A percentile compares a stretch with the other conserved stretches of the same genome.
Evolutionary conservation across 805 yeast species (phyloP).

Genomic region (Phaffomyces thermotolerans): DNA sequence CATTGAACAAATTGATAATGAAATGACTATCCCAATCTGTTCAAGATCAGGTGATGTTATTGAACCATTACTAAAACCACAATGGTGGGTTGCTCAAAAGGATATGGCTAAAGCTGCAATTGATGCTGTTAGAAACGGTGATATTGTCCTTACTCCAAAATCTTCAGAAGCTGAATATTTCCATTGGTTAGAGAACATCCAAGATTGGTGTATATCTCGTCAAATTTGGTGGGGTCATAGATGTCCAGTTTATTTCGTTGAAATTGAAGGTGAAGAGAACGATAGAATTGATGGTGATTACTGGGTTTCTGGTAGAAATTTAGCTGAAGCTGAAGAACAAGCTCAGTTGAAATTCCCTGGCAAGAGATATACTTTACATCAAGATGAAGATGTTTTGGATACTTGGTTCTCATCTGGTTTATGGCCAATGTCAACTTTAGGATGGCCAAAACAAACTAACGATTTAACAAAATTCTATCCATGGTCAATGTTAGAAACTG

Average conservation of each 20-base stretch:
- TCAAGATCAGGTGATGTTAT: constrained; percentile 95
- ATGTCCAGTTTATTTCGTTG: constrained; percentile 89
- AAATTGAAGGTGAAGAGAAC: constrained; percentile 58
- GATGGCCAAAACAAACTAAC: constrained; percentile 81
- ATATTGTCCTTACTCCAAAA: constrained; percentile 76
- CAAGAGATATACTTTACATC: constrained; percentile 66
- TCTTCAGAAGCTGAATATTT: constrained; percentile 88
- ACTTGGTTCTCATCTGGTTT: constrained; percentile 98
- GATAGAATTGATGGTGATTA: constrained; percentile 57
- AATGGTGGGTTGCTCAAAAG: constrained; percentile 96
- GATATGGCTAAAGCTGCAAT: constrained; percentile 86
- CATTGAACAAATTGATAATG: constrained; percentile 85
- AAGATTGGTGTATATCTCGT: constrained; percentile 99
- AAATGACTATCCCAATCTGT: constrained; percentile 92
- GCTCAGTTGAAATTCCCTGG: constrained; percentile 70
- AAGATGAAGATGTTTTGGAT: constrained; percentile 97
- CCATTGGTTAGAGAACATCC: constrained; percentile 93
- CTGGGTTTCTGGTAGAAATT: constrained; percentile 88
- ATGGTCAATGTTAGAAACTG: constrained; percentile 92
- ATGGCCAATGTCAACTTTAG: constrained; percentile 96
- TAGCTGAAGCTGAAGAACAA: constrained; percentile 78
- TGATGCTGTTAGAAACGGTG: constrained; percentile 76
- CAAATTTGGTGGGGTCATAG: constrained; percentile 96
- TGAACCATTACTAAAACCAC: constrained; percentile 96
- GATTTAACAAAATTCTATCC: constrained; percentile 82